Conservation (phyloP, 768 basidiomycete genomes). For the Naganishia kalamii region DNA sequence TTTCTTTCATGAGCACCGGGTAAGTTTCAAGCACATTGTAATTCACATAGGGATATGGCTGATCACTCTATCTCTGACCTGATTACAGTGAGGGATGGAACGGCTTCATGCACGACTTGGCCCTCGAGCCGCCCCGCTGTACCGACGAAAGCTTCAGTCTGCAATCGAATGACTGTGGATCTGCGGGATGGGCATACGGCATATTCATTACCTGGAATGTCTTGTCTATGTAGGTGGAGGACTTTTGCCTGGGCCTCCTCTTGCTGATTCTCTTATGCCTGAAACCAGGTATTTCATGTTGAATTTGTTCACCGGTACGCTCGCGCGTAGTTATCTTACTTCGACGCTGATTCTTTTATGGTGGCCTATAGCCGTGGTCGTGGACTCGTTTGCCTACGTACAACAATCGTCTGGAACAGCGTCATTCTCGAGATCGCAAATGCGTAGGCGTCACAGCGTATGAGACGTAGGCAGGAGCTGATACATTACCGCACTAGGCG, state of each 20-base stretch:
- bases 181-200: slow-evolving; percentile 68
- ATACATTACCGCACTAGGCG: slow-evolving; percentile 30
- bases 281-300: slow-evolving; percentile 79
- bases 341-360: not conserved
- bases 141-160: slow-evolving; percentile 55
- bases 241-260: not conserved
- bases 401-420: slow-evolving; percentile 80
- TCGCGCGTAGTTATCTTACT: slow-evolving; percentile 13
- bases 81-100: slow-evolving; percentile 82
- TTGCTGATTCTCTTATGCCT: not conserved
- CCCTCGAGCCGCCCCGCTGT: slow-evolving; percentile 71
- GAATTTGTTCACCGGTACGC: slow-evolving; percentile 83
- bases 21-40: slow-evolving; percentile 47
- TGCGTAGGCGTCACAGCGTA: slow-evolving; percentile 52
- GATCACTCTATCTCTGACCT: slow-evolving; percentile 17
- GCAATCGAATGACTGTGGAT: slow-evolving; percentile 77
- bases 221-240: slow-evolving; percentile 67
- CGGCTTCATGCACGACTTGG: slow-evolving; percentile 94
- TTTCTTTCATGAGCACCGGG: slow-evolving; percentile 90
- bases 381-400: slow-evolving; percentile 92
- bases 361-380: slow-evolving; percentile 61
- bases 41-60: not conserved
- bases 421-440: slow-evolving; percentile 74
- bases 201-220: slow-evolving; percentile 94
- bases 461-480: not conserved